These are phyloP conservation scores for Symbiodinium natans DNA, from an alignment of 73 alveolate genomes.

Conservation along the genomic window DNA sequence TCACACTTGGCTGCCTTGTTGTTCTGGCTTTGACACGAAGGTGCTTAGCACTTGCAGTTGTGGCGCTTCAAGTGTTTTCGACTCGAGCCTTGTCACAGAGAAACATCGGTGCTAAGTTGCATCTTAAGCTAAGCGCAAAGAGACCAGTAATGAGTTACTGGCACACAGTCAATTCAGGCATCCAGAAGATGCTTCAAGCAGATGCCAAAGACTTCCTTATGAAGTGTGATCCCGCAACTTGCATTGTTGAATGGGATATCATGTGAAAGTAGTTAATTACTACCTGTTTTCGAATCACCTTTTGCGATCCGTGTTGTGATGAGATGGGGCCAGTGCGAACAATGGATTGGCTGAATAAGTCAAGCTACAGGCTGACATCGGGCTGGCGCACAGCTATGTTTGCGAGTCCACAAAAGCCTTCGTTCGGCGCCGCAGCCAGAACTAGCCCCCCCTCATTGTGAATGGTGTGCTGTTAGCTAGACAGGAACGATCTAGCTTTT, in stretches of 20 bases:
- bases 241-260: background rate
- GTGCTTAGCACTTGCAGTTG: constrained; percentile 41
- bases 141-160: too few relatives aligned
- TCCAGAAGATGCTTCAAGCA: constrained; percentile 53
- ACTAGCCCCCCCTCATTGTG: too few relatives aligned
- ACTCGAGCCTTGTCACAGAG: background rate
- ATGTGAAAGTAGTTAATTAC: background rate
- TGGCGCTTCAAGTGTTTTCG: constrained; percentile 81
- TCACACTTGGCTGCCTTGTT: too few relatives aligned
- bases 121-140: too few relatives aligned
- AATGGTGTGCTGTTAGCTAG: too few relatives aligned
- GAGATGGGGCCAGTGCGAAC: too few relatives aligned
- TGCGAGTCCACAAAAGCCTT: constrained; percentile 68
- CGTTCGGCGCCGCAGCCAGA: constrained; percentile 17
- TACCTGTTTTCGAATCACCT: too few relatives aligned
- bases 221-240: constrained; percentile 38
- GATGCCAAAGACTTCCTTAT: constrained; percentile 25
- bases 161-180: too few relatives aligned
- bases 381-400: constrained; percentile 22
- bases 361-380: background rate
- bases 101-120: too few relatives aligned
- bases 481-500: too few relatives aligned
- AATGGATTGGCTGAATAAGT: background rate
- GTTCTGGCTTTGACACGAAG: too few relatives aligned
- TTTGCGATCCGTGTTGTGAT: too few relatives aligned